These are phyloP conservation scores for Hypoxylon sp. DNA, from an alignment of 2,329 filamentous ascomycete species.

Conservation along the genomic window DNA sequence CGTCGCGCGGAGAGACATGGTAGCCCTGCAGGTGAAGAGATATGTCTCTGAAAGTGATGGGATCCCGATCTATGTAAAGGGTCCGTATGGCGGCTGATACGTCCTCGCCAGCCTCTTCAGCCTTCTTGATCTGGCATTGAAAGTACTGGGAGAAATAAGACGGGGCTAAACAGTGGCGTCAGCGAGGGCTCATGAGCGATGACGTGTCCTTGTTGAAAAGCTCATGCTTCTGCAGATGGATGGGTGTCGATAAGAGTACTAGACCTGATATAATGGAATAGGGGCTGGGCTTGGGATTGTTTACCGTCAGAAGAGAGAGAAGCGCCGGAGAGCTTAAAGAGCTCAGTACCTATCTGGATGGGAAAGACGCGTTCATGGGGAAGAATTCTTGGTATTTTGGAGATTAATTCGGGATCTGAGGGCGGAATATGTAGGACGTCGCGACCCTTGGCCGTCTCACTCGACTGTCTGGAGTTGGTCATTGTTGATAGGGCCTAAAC, in stretches of 20 bases:
- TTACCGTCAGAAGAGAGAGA: conserved; percentile 76
- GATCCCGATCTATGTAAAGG: conserved; percentile 94
- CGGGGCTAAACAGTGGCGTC: conserved; percentile 66
- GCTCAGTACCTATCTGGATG: conserved; percentile 75
- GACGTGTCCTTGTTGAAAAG: conserved; percentile 4
- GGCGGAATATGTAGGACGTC: conserved; percentile 41
- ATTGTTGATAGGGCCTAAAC: conserved; percentile 34
- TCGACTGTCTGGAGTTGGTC: conserved; percentile 42
- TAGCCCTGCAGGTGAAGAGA: conserved; percentile 92
- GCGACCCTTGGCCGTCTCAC: conserved; percentile 42
- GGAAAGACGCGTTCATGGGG: conserved; percentile 78
- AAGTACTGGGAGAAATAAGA: conserved; percentile 98
- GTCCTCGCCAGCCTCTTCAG: conserved; percentile 66
- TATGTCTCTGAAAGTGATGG: conserved; percentile 87
- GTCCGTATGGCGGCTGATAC: conserved; percentile 68
- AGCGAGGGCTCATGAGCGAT: conserved; percentile 27
- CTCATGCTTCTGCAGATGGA: not conserved
- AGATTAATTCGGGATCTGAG: conserved; percentile 48
- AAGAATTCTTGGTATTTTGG: conserved; percentile 64
- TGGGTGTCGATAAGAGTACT: not conserved
- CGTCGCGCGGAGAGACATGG: conserved; percentile 81
- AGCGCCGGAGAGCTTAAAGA: conserved; percentile 77
- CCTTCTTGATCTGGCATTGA: conserved; percentile 76
- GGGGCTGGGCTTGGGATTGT: conserved; percentile 1
- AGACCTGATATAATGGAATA: conserved; percentile 24